A percentile compares a stretch with the other conserved stretches of the same genome.
These are phyloP conservation scores for Lichina pygmaea DNA, from an alignment of 495 filamentous ascomycete species.

Conservation along the genomic window DNA sequence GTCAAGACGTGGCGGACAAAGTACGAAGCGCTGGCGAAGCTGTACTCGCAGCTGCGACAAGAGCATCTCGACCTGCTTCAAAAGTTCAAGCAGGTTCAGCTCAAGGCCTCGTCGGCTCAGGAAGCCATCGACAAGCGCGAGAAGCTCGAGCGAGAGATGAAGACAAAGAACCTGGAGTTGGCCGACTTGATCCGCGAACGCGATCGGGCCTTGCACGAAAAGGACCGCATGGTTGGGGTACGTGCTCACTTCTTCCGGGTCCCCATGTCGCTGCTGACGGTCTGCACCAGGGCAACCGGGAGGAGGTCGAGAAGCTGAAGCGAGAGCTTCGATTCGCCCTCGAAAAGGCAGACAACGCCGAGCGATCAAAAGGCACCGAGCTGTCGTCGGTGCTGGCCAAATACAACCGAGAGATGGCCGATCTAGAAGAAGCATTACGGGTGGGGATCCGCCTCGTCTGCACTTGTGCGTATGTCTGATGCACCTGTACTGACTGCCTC, in stretches of 20 bases:
- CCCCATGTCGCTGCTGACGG: background rate
- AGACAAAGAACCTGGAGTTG: constrained; percentile 93
- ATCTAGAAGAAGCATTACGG: constrained; percentile 75
- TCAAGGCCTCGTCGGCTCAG: constrained; percentile 87
- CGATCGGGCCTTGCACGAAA: constrained; percentile 81
- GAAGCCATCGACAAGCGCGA: constrained; percentile 89
- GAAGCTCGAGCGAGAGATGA: constrained; percentile 87
- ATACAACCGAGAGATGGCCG: constrained; percentile 90
- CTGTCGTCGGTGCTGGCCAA: constrained; percentile 80
- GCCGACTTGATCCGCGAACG: constrained; percentile 97
- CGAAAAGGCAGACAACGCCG: constrained; percentile 79
- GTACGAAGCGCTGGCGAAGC: constrained; percentile 85
- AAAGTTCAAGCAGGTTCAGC: constrained; percentile 84
- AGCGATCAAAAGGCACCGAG: constrained; percentile 77
- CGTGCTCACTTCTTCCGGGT: background rate
- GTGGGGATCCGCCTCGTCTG: constrained; percentile 9
- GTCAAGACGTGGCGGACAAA: constrained; percentile 92
- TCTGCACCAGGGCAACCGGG: constrained; percentile 35
- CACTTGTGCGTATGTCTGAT: background rate
- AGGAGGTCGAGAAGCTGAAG: constrained; percentile 86
- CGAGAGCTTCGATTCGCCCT: constrained; percentile 84
- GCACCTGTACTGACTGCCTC: constrained; percentile 6
- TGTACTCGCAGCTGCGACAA: constrained; percentile 84
- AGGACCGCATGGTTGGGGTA: constrained; percentile 48
- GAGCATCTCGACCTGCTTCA: constrained; percentile 87